A percentile compares a stretch with the other conserved stretches of the same genome.
phyloP scores from a whole-genome alignment of 192 early-diverging fungal species.

The Umbelopsis isabellina region DNA sequence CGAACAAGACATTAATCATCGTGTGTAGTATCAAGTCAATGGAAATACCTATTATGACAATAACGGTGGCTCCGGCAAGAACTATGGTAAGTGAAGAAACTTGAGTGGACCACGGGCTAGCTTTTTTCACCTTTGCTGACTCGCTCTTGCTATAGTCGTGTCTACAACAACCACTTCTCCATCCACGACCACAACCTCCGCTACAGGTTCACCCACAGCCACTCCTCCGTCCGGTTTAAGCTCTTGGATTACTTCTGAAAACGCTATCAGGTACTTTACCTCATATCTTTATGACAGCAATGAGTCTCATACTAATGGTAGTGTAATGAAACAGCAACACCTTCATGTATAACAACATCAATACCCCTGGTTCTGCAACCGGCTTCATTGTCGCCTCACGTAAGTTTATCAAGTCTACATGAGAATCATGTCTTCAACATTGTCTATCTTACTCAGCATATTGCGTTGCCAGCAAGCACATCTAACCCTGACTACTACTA shows the following conservation, averaged over 20 bases:
- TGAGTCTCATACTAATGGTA: too few species aligned
- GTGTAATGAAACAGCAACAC: conserved; percentile 6
- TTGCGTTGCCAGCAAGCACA: conserved; percentile 1
- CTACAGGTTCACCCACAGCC: conserved; percentile 2
- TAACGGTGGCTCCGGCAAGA: conserved; percentile 24
- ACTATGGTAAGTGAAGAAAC: conserved; percentile 12
- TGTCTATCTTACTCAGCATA: too few species aligned
- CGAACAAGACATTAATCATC: neutral
- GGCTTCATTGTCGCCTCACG: conserved; percentile 39
- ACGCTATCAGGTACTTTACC: neutral
- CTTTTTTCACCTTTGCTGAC: too few species aligned
- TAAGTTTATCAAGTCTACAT: neutral
- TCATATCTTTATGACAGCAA: too few species aligned
- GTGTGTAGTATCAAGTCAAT: conserved; percentile 27
- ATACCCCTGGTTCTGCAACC: conserved; percentile 21
- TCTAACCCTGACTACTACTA: conserved; percentile 76
- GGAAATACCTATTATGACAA: conserved; percentile 44
- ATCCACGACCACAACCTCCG: conserved; percentile 4
- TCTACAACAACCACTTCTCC: conserved; percentile 17
- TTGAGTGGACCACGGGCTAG: neutral
- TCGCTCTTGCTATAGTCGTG: neutral
- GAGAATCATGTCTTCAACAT: too few species aligned
- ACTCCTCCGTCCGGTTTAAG: conserved; percentile 9
- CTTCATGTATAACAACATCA: conserved; percentile 29
- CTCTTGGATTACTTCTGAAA: conserved; percentile 21